A percentile compares a stretch with the other conserved stretches of the same genome.
Evolutionary conservation across 2,329 filamentous ascomycete genomes (phyloP).

Genomic region (Teratosphaeria viscida): DNA sequence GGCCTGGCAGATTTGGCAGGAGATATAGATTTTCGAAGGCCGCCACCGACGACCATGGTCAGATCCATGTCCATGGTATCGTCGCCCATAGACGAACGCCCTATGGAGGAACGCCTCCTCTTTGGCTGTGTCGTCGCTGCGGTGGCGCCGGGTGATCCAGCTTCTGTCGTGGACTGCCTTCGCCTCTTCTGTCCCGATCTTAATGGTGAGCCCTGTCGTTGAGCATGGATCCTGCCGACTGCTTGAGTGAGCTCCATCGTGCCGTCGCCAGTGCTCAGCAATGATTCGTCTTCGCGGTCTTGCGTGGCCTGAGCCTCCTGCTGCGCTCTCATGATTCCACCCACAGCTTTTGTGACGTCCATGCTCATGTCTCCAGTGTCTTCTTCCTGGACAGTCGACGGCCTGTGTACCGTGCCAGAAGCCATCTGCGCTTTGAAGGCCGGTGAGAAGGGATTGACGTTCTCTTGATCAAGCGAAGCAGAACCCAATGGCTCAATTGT

Average conservation of each 20-base stretch:
- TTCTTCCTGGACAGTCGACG: slow-evolving; percentile 24
- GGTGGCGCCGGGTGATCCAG: slow-evolving; percentile 21
- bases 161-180: slow-evolving; percentile 28
- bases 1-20: slow-evolving; percentile 5
- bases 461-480: slow-evolving; percentile 36
- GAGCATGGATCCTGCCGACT: slow-evolving; percentile 39
- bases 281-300: slow-evolving; percentile 15
- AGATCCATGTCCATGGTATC: slow-evolving; percentile 34
- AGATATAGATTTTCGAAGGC: slow-evolving; percentile 20
- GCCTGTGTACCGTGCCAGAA: slow-evolving; percentile 8
- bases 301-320: not conserved
- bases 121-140: slow-evolving; percentile 19
- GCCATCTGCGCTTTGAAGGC: slow-evolving; percentile 27
- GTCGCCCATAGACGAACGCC: slow-evolving; percentile 29
- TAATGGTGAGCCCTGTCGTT: slow-evolving; percentile 16
- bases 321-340: slow-evolving; percentile 55
- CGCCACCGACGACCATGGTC: slow-evolving; percentile 27
- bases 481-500: slow-evolving; percentile 7
- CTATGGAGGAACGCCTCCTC: slow-evolving; percentile 27
- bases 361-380: slow-evolving; percentile 67
- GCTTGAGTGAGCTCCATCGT: slow-evolving; percentile 49
- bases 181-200: slow-evolving; percentile 32
- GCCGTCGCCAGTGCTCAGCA: slow-evolving; percentile 30
- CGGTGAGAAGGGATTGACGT: slow-evolving; percentile 39
- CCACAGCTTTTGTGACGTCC: slow-evolving; percentile 80